A percentile compares a stretch with the other conserved stretches of the same genome.
Evolutionary conservation across 805 yeast species (phyloP).

Genomic region (Wilhelminamyces savonicus): DNA sequence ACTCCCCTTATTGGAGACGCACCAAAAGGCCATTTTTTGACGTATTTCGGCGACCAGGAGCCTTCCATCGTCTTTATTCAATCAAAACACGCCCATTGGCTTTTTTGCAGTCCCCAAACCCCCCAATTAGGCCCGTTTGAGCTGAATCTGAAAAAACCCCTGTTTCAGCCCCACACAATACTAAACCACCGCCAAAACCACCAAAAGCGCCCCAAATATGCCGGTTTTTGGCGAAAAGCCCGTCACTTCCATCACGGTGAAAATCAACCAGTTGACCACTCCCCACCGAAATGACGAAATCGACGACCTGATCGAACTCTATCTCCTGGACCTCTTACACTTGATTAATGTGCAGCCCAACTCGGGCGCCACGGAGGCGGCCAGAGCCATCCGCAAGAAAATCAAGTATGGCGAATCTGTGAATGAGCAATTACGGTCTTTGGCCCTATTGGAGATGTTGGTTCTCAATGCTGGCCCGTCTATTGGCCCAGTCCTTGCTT

Average conservation of each 20-base stretch:
- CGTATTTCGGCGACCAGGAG: too few species aligned
- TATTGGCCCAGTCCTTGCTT: conserved; percentile 43
- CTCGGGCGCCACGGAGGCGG: conserved; percentile 62
- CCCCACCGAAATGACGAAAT: conserved; percentile 38
- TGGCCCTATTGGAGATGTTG: conserved; percentile 36
- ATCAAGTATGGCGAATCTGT: conserved; percentile 71
- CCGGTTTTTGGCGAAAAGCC: conserved; percentile 53
- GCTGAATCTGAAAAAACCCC: too few species aligned
- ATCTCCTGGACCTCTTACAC: conserved; percentile 53
- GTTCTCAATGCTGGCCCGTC: conserved; percentile 38
- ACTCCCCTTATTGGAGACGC: too few species aligned
- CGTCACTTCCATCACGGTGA: conserved; percentile 65
- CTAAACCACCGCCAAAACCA: too few species aligned
- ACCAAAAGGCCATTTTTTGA: too few species aligned
- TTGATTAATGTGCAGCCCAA: conserved; percentile 34
- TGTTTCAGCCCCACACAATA: too few species aligned
- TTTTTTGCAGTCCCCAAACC: too few species aligned
- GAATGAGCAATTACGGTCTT: conserved; percentile 60
- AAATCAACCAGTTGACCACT: conserved; percentile 45
- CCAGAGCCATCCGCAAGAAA: conserved; percentile 83
- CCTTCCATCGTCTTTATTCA: too few species aligned
- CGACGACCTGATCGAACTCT: conserved; percentile 32
- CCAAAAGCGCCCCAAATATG: too few species aligned
- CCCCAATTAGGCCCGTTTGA: too few species aligned
- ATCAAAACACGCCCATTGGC: too few species aligned